Base-by-base conservation (phyloP, 148 eudicot genomes). In the Chenopodium album region DNA sequence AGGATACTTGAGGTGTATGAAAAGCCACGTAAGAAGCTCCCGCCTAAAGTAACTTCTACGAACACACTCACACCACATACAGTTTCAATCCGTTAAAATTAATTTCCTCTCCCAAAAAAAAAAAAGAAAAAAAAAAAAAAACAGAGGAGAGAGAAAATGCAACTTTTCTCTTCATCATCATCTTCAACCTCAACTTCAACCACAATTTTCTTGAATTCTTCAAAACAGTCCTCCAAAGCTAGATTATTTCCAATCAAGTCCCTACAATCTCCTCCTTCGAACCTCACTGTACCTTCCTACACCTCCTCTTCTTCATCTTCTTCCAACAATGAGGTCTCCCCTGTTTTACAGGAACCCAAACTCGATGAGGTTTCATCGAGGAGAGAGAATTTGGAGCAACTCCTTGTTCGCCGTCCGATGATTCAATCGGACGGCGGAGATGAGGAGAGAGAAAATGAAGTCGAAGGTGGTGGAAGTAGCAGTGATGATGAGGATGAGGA, bases 401-500 rank as follows among this genome's bases (percentile, higher is more conserved):
- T 85, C 7, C 91, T 89, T n/a, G 92, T 92, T 60, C 93, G 92
- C 3, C 86, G 97, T 46, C 98, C 98, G 32, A 76, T 89, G 22
- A 89, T 81, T 85, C 92, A 92, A 76, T 9, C 80, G 41, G 72
- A 84, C 23, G 85, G n/a, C 31, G 82, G 75, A 7, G 88, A 83
- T 79, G 86, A 83, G 11, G 75, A 66, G 20, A 62, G 66, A 20
- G 66, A 62, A 20, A 26, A 4, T 54, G 82, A 34, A 3, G 37
- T 34, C 37, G 37, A 73, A 4, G 77, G 20, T 4, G 73, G 78
- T 69, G 67, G 48, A 2, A 80, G 46, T 6, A 73, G 76, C 23
- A 64, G 54, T 59, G 70, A 34, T n/a, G 79, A 17, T 17, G 85
- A 75, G 14, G 78, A 76, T 16, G 73, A 41, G 44, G 44, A 37